Evolutionary conservation across 495 filamentous ascomycete species (phyloP), one percentile per base, ranked within the genome.

Genomic region (Penicillium macrosclerotiorum): DNA sequence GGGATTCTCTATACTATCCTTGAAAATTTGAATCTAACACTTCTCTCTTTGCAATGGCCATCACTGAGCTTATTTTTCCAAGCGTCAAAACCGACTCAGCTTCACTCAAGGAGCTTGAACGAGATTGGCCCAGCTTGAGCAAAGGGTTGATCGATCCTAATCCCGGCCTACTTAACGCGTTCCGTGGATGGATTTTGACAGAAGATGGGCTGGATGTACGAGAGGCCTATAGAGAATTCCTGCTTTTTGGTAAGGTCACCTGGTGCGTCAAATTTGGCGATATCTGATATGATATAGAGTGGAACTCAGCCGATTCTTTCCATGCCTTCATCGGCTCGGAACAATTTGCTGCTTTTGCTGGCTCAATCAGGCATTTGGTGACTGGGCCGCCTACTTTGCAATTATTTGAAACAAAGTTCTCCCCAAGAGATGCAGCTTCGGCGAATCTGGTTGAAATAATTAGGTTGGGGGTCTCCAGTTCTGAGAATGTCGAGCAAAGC

Each of bases 31-130:
- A n/a, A n/a, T n/a, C n/a, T n/a, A n/a, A n/a, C n/a, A n/a, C n/a
- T n/a, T n/a, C n/a, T n/a, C n/a, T n/a, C n/a, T n/a, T n/a, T n/a
- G 37, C 32, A 45, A 45, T 45, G 32, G 31, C 42, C 2, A 35
- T 51, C 17, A 45, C 48, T 9, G 48, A 51, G 22, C 35, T 51
- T 12, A 26, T 51, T 17, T 45, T 51, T 12, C 48, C 48, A 11
- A 13, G 13, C 11, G 9, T 51, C 14, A 51, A n/a, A n/a, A n/a
- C n/a, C n/a, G 33, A 33, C 18, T 24, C 27, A 32, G 48, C 22
- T 16, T 37, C 33, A 8, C 2, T 51, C 9, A 35, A 51, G 0
- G 29, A 25, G n/a, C 6, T 51, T n/a, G 29, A 33, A 26, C 40
- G 29, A 35, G 17, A 39, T 29, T 37, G 41, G 33, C 48, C 48